These are phyloP conservation scores for Vararia minispora DNA, from an alignment of 768 basidiomycete species.

Conservation along the genomic window DNA sequence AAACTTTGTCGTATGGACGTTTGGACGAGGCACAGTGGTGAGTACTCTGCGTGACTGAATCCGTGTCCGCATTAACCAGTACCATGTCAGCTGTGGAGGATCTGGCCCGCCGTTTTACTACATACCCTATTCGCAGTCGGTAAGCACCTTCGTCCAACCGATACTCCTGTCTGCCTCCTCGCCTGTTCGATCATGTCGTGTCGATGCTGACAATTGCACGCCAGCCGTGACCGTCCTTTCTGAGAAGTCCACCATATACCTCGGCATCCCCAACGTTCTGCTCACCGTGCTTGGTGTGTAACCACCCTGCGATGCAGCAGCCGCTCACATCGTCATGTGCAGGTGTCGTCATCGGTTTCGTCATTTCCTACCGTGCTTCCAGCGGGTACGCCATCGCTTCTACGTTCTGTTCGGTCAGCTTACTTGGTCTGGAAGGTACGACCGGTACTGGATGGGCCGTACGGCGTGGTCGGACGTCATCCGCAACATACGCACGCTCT, in stretches of 20 bases:
- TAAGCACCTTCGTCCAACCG: slow-evolving; percentile 12
- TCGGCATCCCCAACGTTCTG: slow-evolving; percentile 45
- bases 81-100: slow-evolving; percentile 33
- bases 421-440: slow-evolving; percentile 32
- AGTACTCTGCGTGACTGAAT: slow-evolving; percentile 5
- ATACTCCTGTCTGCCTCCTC: background rate
- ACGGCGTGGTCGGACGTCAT: slow-evolving; percentile 48
- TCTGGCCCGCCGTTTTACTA: slow-evolving; percentile 57
- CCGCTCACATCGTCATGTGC: slow-evolving; percentile 11
- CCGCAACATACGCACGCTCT: slow-evolving; percentile 34
- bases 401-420: background rate
- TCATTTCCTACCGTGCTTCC: slow-evolving; percentile 50
- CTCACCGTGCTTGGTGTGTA: slow-evolving; percentile 46
- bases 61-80: no score
- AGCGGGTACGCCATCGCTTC: slow-evolving; percentile 33
- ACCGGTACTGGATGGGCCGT: slow-evolving; percentile 51
- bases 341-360: slow-evolving; percentile 49
- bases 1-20: slow-evolving; percentile 22
- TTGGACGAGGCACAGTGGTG: slow-evolving; percentile 31
- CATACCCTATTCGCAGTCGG: slow-evolving; percentile 48
- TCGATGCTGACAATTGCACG: no score
- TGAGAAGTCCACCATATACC: slow-evolving; percentile 25
- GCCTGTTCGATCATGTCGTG: no score
- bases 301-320: background rate
- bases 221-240: slow-evolving; percentile 35